Evolutionary conservation across 352 stramenopile genomes (phyloP).

Genomic region (Phytophthora podocarpi): DNA sequence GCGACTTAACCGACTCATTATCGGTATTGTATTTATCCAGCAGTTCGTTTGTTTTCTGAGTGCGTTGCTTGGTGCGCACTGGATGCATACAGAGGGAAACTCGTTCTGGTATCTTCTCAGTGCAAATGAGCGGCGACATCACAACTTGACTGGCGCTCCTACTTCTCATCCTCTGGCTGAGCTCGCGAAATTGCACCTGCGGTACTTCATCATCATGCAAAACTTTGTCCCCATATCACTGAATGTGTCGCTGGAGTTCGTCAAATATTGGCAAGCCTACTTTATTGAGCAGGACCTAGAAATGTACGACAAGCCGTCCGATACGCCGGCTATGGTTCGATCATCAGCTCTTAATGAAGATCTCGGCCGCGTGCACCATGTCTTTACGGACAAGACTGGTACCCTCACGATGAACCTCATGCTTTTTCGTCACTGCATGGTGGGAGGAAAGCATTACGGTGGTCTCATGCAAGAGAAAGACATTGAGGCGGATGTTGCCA

Average conservation of each 20-base stretch:
- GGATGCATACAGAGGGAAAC: slow-evolving; percentile 69
- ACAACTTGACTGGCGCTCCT: slow-evolving; percentile 12
- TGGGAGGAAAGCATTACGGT: slow-evolving; percentile 93
- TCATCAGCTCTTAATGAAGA: slow-evolving; percentile 92
- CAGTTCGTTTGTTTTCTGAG: slow-evolving; percentile 75
- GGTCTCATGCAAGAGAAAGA: slow-evolving; percentile 63
- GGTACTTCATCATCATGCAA: slow-evolving; percentile 97
- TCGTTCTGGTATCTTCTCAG: slow-evolving; percentile 72
- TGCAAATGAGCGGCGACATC: slow-evolving; percentile 16
- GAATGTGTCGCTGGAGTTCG: slow-evolving; percentile 98
- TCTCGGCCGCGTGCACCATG: slow-evolving; percentile 89
- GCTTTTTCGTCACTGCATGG: slow-evolving; percentile 96
- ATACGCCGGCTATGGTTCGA: slow-evolving; percentile 86
- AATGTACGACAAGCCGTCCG: slow-evolving; percentile 91
- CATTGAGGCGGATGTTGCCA: slow-evolving; percentile 35
- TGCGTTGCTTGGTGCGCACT: slow-evolving; percentile 64
- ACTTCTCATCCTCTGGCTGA: slow-evolving; percentile 57
- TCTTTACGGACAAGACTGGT: slow-evolving; percentile 96
- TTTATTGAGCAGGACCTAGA: slow-evolving; percentile 94
- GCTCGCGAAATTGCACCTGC: slow-evolving; percentile 82
- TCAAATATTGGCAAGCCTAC: slow-evolving; percentile 95
- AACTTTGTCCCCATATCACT: slow-evolving; percentile 98
- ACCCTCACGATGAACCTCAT: slow-evolving; percentile 97
- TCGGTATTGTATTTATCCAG: slow-evolving; percentile 75
- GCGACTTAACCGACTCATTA: slow-evolving; percentile 74